Conservation (phyloP, 169 alveolate genomes). For the Plasmodium billcollinsi region DNA sequence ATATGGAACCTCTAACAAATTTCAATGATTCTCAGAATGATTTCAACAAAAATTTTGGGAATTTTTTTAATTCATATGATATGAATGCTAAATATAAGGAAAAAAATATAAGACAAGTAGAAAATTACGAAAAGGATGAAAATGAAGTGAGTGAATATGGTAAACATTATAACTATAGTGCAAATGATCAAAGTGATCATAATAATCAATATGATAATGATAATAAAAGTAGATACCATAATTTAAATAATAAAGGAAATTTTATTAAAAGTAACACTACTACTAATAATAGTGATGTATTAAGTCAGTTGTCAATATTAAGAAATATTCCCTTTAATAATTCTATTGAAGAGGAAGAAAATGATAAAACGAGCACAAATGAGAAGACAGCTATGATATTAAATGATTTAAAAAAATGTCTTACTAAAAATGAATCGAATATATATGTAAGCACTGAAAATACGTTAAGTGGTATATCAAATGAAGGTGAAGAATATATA, state of each 20-base stretch:
- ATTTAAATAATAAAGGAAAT: too few relatives aligned
- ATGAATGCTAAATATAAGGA: neutral
- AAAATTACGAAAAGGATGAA: neutral
- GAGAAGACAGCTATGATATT: slow-evolving; percentile 57
- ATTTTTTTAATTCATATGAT: slow-evolving; percentile 4
- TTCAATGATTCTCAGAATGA: slow-evolving; percentile 2
- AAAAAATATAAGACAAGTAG: neutral
- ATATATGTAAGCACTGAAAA: neutral
- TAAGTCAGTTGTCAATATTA: slow-evolving; percentile 18
- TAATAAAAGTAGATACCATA: too few relatives aligned
- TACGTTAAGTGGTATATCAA: neutral
- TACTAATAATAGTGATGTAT: slow-evolving; percentile 16
- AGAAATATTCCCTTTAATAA: slow-evolving; percentile 64
- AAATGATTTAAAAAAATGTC: slow-evolving; percentile 44
- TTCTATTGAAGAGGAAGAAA: neutral
- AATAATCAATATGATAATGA: too few relatives aligned
- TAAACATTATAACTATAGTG: too few relatives aligned
- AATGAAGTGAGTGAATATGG: too few relatives aligned
- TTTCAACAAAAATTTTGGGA: neutral
- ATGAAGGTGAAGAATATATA: neutral
- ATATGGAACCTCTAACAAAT: neutral
- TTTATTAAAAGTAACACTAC: too few relatives aligned
- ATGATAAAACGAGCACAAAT: neutral
- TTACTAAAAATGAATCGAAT: slow-evolving; percentile 24
- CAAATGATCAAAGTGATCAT: too few relatives aligned